Conservation (phyloP, 1,284 basidiomycete species). For the Ustilago vetiveriae region DNA sequence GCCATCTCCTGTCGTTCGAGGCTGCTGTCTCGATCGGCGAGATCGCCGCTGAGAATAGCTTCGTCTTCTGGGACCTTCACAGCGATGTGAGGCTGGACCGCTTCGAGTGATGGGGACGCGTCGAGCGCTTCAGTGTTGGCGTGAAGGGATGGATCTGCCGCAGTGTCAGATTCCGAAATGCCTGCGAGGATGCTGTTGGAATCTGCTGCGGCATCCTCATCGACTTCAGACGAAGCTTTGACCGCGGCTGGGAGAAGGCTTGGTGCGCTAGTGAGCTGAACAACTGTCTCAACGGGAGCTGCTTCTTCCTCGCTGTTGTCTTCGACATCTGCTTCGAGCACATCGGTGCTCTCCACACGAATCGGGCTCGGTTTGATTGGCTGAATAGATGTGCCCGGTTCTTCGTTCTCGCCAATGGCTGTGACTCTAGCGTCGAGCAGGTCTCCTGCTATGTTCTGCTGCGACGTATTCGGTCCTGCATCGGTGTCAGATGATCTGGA, state of each 20-base stretch:
- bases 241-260: background rate
- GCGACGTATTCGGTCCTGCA: background rate
- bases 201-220: background rate
- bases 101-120: background rate
- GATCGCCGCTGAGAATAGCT: slow-evolving; percentile 36
- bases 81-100: background rate
- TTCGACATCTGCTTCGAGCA: slow-evolving; percentile 36
- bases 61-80: slow-evolving; percentile 17
- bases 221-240: background rate
- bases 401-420: background rate
- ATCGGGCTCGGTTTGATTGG: slow-evolving; percentile 6
- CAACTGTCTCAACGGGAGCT: background rate
- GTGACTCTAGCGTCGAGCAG: background rate
- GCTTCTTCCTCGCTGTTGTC: slow-evolving; percentile 40
- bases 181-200: background rate
- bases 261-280: background rate
- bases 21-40: slow-evolving; percentile 35
- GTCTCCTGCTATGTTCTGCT: background rate
- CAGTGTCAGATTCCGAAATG: background rate
- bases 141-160: background rate
- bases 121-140: background rate
- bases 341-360: slow-evolving; percentile 34
- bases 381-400: background rate
- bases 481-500: background rate
- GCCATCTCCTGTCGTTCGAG: slow-evolving; percentile 22